Base-by-base conservation (phyloP, 1,284 basidiomycete genomes). In the Melampsora americana region DNA sequence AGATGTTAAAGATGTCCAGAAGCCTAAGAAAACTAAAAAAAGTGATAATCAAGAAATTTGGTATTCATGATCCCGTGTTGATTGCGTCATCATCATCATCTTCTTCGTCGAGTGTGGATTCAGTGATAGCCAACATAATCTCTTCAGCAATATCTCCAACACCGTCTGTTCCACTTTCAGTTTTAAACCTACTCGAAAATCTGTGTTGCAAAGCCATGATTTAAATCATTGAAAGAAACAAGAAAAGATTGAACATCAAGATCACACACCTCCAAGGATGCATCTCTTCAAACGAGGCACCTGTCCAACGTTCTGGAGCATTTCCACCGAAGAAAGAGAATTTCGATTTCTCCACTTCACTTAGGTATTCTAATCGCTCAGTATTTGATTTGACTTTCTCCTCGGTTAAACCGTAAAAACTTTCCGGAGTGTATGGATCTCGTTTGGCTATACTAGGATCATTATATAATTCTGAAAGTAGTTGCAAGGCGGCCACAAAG, bases 241-340 rank as follows among this genome's bases (percentile, higher is more conserved):
- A 35, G 60, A 9, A 3, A 35, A 35, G 35, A 35, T n/a, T n/a
- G n/a, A 35, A 35, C 35, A 35, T 35, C 5, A 35, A 35, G 5
- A 35, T 9, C 35, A 35, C 35, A 35, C 35, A 35, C 71, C 64
- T 66, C 44, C 42, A 48, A 42, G 71, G 71, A 74, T 74, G 62
- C 65, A 65, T 61, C 39, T 74, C 71, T 39, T 66, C 71, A 56
- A 66, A 74, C 18, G 71, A 66, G 44, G 71, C 71, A 26, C 64
- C 64, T 20, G 71, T 74, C 71, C 71, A 74, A 16, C 61, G 28
- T 74, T 74, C 71, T n/a, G 71, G 71, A 59, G 71, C 71, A n/a
- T 62, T 62, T 66, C 71, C 71, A n/a, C 71, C 71, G 0, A 67
- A 23, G 23, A 74, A 50, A 0, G 71, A 74, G 42, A 74, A 74